Base-by-base conservation (phyloP, 1,284 basidiomycete genomes). In the Chalciporus sp. region DNA sequence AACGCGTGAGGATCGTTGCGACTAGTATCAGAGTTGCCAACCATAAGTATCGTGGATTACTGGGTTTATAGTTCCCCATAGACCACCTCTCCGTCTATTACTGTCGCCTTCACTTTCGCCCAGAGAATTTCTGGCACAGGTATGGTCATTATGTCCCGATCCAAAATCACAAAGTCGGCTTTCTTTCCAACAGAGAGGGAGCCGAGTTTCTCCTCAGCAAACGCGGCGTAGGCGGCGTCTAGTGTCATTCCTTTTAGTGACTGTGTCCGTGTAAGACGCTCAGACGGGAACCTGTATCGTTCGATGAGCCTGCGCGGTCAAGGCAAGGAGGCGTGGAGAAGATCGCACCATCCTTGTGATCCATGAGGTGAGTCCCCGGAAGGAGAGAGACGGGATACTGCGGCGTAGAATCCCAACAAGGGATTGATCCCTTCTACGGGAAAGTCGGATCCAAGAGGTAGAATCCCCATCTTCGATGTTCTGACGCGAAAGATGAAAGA, bases 361-460 rank as follows among this genome's bases (percentile, higher is more conserved):
- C 94, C 95, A 58, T 95, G 91, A 0, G 95, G 95, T 11, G 90
- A 94, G 9, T 78, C 74, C 1, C 93, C 93, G 3, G 82, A 72
- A 1, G 78, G 74, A 27, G 83, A 81, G 2, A 92, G 75, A 12
- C 95, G 81, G 0, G 92, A 80, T 3, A 94, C 82, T 0, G 94
- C 91, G 2, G 94, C 92, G 65, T 95, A 94, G 72, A 96, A 94
- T 1, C 92, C 92, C 2, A 87, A 70, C 11, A 92, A 72, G 1
- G 91, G 91, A 61, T 91, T 89, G 50, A 92, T 86, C 16, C 81
- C 78, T 70, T 95, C 94, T 2, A 98, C 87, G 1, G 94, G 94
- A 71, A 96, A 96, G 70, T 97, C 95, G 2, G 92, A 93, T 10
- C 95, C 94, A 0, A 96, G 77, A 0, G 91, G 86, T 3, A 95